Conservation (phyloP, 768 basidiomycete species). For the Rhizopogon vinicolor region DNA sequence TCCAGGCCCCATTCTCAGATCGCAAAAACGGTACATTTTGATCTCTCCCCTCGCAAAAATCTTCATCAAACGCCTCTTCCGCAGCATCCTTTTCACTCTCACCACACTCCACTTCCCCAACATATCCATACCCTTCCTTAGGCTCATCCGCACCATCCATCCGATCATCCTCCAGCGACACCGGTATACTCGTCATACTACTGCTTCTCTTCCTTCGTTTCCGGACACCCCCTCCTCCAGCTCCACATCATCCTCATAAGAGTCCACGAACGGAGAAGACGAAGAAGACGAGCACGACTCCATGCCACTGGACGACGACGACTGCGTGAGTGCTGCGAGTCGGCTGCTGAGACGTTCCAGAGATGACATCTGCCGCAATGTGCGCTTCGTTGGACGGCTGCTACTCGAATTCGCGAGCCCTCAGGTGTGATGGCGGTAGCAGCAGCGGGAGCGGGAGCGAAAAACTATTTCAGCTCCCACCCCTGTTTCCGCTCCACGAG, state of each 20-base stretch:
- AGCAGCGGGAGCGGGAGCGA: slow-evolving; percentile 24
- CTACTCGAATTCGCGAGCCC: slow-evolving; percentile 14
- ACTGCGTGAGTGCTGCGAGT: slow-evolving; percentile 42
- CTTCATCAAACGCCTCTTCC: slow-evolving; percentile 76
- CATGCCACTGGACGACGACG: slow-evolving; percentile 44
- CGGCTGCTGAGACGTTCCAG: slow-evolving; percentile 66
- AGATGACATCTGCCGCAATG: slow-evolving; percentile 72
- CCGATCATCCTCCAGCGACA: slow-evolving; percentile 63
- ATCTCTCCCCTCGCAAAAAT: slow-evolving; percentile 79
- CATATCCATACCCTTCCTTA: slow-evolving; percentile 26
- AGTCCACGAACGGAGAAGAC: slow-evolving; percentile 45
- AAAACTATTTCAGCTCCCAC: slow-evolving; percentile 18
- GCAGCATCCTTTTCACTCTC: slow-evolving; percentile 59
- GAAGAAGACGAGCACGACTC: slow-evolving; percentile 45
- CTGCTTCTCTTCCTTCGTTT: slow-evolving; percentile 43
- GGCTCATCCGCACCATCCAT: slow-evolving; percentile 36
- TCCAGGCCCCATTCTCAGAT: not conserved
- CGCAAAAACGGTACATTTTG: slow-evolving; percentile 70
- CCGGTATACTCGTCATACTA: slow-evolving; percentile 85
- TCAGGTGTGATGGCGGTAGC: slow-evolving; percentile 21
- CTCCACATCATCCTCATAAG: slow-evolving; percentile 43
- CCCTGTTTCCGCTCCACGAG: slow-evolving; percentile 51
- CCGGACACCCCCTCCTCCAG: slow-evolving; percentile 34
- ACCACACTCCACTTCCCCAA: slow-evolving; percentile 29
- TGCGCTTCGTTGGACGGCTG: slow-evolving; percentile 26